Percentiles rank a stretch among this genome's conserved stretches.
These are phyloP conservation scores for Podospora tetraspora DNA, from an alignment of 495 filamentous ascomycete species.

Conservation along the genomic window DNA sequence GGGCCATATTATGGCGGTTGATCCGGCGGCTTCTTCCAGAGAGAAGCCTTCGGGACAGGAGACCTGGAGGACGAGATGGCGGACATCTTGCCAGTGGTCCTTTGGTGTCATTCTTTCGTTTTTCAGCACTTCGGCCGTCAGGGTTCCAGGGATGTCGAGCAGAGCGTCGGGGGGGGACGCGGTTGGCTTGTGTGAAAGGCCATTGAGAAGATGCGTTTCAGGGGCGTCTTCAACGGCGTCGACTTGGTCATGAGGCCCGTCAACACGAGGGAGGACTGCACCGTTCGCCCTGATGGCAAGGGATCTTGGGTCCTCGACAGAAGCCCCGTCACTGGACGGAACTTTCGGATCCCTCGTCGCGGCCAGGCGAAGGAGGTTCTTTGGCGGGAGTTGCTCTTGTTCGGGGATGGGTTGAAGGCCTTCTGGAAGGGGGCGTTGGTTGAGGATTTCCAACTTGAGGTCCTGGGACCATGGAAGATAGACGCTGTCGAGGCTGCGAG, in stretches of 20 bases:
- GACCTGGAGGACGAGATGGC: constrained; percentile 59
- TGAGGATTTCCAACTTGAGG: constrained; percentile 59
- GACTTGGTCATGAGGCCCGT: constrained; percentile 24
- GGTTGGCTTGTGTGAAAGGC: background rate
- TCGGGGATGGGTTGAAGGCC: constrained; percentile 66
- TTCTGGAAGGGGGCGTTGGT: constrained; percentile 61
- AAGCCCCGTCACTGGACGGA: background rate
- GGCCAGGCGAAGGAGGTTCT: constrained; percentile 59
- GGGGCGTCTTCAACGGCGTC: constrained; percentile 34
- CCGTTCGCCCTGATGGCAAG: constrained; percentile 14
- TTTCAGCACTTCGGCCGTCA: constrained; percentile 37
- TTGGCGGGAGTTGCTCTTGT: constrained; percentile 70
- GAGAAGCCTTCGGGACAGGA: constrained; percentile 4
- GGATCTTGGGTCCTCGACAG: constrained; percentile 12
- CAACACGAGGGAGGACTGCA: constrained; percentile 20
- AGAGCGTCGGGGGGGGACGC: constrained; percentile 35
- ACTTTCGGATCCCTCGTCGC: background rate
- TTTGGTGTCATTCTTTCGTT: constrained; percentile 72
- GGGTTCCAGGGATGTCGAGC: constrained; percentile 52
- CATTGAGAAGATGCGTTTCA: constrained; percentile 30
- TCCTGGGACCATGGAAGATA: constrained; percentile 73
- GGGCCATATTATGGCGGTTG: constrained; percentile 72
- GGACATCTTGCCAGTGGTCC: constrained; percentile 91
- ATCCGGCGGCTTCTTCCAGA: constrained; percentile 56
- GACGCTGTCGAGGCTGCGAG: constrained; percentile 61